Percentiles rank a stretch among this genome's conserved stretches.
Evolutionary conservation across 768 basidiomycete species (phyloP).

Genomic region (Naematelia aurantialba): DNA sequence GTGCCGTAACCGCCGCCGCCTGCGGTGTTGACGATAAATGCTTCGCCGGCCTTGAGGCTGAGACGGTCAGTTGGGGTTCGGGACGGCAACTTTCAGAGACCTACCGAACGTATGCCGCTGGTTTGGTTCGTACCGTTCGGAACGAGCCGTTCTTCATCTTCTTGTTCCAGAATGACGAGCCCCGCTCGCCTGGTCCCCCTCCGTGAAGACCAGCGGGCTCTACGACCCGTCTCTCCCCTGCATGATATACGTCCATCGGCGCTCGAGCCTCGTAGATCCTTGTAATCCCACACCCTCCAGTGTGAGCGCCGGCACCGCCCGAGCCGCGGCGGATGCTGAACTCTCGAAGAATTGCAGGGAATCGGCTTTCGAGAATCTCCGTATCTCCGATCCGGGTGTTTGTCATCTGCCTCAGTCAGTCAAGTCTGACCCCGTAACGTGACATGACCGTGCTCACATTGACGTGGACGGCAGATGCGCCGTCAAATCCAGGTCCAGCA

Average conservation of each 20-base stretch:
- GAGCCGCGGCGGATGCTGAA: slow-evolving; percentile 17
- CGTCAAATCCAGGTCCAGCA: slow-evolving; percentile 13
- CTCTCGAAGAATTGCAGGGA: slow-evolving; percentile 12
- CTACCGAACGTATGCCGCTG: slow-evolving; percentile 1
- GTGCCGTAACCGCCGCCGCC: slow-evolving; percentile 15
- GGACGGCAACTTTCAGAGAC: background rate
- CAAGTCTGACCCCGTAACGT: background rate
- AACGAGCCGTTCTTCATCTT: background rate
- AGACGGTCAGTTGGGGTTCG: background rate
- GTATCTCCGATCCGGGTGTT: slow-evolving; percentile 18
- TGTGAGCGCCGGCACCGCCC: slow-evolving; percentile 10
- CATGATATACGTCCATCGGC: slow-evolving; percentile 1
- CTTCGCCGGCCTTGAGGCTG: slow-evolving; percentile 11
- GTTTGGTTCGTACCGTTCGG: background rate
- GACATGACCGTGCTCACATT: background rate
- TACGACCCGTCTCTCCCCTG: slow-evolving; percentile 12
- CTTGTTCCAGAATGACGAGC: slow-evolving; percentile 5
- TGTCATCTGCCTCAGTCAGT: slow-evolving; percentile 8
- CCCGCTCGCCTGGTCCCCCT: slow-evolving; percentile 8
- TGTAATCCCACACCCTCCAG: slow-evolving; percentile 12
- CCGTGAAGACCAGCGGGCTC: slow-evolving; percentile 12
- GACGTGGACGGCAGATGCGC: slow-evolving; percentile 12
- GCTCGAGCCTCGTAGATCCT: slow-evolving; percentile 12
- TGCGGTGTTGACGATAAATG: slow-evolving; percentile 8
- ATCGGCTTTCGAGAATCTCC: slow-evolving; percentile 17